phyloP scores from a whole-genome alignment of 2,329 filamentous ascomycete genomes.

The Purpureocillium lavendulum region DNA sequence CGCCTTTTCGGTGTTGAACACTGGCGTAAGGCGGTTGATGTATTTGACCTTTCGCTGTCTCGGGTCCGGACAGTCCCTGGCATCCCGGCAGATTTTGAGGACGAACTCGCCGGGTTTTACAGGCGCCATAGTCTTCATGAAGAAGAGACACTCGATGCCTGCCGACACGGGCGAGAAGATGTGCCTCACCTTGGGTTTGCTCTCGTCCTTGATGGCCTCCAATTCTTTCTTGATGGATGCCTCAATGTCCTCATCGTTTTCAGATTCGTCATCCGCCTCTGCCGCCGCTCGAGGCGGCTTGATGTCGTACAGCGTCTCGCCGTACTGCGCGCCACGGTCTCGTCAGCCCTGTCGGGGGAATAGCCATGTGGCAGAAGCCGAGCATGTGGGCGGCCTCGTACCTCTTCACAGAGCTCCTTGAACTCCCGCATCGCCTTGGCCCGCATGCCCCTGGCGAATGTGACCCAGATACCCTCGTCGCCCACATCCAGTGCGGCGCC shows the following conservation, averaged over 20 bases:
- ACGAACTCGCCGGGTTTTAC: slow-evolving; percentile 48
- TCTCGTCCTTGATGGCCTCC: slow-evolving; percentile 44
- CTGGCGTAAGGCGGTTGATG: slow-evolving; percentile 49
- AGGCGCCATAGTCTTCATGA: slow-evolving; percentile 47
- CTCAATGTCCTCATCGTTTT: slow-evolving; percentile 58
- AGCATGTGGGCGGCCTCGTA: slow-evolving; percentile 22
- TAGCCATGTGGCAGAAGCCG: background rate
- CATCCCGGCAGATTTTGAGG: slow-evolving; percentile 46
- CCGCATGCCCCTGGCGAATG: slow-evolving; percentile 65
- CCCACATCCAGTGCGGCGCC: slow-evolving; percentile 52
- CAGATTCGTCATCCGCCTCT: slow-evolving; percentile 29
- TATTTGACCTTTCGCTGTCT: slow-evolving; percentile 43
- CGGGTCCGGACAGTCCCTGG: slow-evolving; percentile 31
- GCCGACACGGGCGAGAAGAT: slow-evolving; percentile 45
- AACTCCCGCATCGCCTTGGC: slow-evolving; percentile 61
- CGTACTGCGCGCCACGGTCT: slow-evolving; percentile 42
- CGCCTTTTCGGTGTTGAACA: slow-evolving; percentile 51
- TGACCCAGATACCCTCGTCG: slow-evolving; percentile 70
- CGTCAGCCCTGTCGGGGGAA: slow-evolving; percentile 5
- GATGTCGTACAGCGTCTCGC: slow-evolving; percentile 51
- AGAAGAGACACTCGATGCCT: slow-evolving; percentile 54
- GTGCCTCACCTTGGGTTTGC: slow-evolving; percentile 31
- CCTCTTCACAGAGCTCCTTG: slow-evolving; percentile 56
- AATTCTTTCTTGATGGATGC: slow-evolving; percentile 64
- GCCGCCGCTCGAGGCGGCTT: slow-evolving; percentile 24